phyloP scores from a whole-genome alignment of 371 early-diverging fungal genomes.

The Mortierella sp. region DNA sequence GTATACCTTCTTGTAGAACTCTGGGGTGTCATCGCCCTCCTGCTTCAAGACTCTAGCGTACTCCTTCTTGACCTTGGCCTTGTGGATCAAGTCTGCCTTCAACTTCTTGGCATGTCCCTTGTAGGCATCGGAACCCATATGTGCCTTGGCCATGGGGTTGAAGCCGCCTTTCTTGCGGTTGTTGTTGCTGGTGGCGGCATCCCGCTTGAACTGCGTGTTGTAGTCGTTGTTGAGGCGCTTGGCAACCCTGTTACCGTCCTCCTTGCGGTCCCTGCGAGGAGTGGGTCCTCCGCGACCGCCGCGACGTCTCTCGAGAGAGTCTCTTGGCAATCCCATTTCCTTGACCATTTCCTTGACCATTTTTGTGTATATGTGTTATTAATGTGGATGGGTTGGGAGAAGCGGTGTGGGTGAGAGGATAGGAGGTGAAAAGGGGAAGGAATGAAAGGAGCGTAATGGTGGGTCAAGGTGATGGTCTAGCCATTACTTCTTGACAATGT shows the following conservation, averaged over 20 bases:
- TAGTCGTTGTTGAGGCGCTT: conserved; percentile 51
- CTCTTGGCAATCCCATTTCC: conserved; percentile 51
- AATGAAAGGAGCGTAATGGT: not conserved
- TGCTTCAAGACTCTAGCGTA: conserved; percentile 65
- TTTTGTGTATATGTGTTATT: not conserved
- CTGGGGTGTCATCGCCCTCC: conserved; percentile 49
- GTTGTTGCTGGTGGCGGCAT: not conserved
- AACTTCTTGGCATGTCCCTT: conserved; percentile 63
- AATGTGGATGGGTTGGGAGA: not conserved
- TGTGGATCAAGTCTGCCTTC: conserved; percentile 72
- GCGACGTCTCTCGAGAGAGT: conserved; percentile 49
- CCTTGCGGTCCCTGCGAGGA: conserved; percentile 48
- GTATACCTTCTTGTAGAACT: conserved; percentile 55
- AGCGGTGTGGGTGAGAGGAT: not conserved
- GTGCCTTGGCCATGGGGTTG: conserved; percentile 53
- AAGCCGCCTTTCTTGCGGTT: conserved; percentile 47
- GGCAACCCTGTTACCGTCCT: conserved; percentile 24
- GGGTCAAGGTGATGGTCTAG: too few relatives aligned
- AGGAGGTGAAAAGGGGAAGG: not conserved
- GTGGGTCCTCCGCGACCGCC: conserved; percentile 54
- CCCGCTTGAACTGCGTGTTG: conserved; percentile 38
- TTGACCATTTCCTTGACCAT: conserved; percentile 42
- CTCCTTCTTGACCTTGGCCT: conserved; percentile 72
- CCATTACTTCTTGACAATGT: not conserved
- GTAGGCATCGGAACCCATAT: conserved; percentile 58